A percentile compares a stretch with the other conserved stretches of the same genome.
phyloP scores from a whole-genome alignment of 2,329 filamentous ascomycete species.

The Monilinia fructicola region DNA sequence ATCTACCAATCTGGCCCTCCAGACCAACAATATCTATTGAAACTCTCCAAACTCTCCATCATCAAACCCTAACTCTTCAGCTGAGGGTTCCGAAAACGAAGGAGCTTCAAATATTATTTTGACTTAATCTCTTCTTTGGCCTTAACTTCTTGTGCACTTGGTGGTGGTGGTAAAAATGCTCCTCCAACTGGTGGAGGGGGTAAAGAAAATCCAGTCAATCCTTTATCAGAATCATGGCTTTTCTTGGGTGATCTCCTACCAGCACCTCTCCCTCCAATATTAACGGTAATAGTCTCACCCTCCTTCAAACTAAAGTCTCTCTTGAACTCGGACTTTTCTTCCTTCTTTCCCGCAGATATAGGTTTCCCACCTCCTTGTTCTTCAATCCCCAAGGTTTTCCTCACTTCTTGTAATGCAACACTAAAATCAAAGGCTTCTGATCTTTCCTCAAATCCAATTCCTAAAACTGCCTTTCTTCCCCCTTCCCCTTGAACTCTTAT shows the following conservation, averaged over 20 bases:
- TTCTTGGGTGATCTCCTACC: constrained; percentile 33
- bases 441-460: constrained; percentile 84
- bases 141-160: constrained; percentile 61
- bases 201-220: constrained; percentile 59
- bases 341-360: constrained; percentile 30
- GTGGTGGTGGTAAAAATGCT: constrained; percentile 64
- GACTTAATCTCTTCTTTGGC: constrained; percentile 57
- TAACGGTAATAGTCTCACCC: constrained; percentile 84
- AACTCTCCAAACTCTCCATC: constrained; percentile 90
- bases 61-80: constrained; percentile 73
- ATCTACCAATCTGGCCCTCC: background rate
- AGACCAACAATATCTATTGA: constrained; percentile 36
- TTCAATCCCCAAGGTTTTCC: constrained; percentile 66
- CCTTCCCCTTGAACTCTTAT: constrained; percentile 73
- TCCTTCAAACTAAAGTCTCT: constrained; percentile 84
- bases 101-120: constrained; percentile 47
- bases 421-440: constrained; percentile 84
- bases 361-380: constrained; percentile 42
- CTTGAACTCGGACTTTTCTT: constrained; percentile 50
- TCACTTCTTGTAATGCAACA: constrained; percentile 75
- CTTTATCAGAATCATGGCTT: constrained; percentile 34
- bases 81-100: constrained; percentile 39
- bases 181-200: constrained; percentile 57
- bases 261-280: constrained; percentile 58
- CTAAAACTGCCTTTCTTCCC: constrained; percentile 74